Evolutionary conservation across 331 rosid species (phyloP), one percentile per base, ranked within the genome.

Genomic region (Dryas integrifolia): DNA sequence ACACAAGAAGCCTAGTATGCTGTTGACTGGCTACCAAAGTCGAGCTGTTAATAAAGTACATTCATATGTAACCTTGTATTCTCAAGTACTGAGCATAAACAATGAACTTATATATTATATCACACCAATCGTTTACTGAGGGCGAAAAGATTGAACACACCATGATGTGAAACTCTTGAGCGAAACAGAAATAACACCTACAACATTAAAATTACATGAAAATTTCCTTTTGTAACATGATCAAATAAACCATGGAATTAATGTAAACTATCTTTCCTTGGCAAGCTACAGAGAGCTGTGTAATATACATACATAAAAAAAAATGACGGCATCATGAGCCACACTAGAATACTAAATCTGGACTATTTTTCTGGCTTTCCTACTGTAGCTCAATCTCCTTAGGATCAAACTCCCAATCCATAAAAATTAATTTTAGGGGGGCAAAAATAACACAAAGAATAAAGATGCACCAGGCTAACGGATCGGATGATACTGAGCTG

Each of bases 401-500:
- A 46, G 75, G 65, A 79, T 76, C 78, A 53, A 76, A 76, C 82
- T 74, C 79, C 69, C 59, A 76, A 58, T 74, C 74, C 72, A 65
- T 56, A 65, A 73, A 57, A 81, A 69, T 21, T 58, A 70, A 58
- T 39, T 7, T 43, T 58, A 44, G 38, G 14, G 61, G 81, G 72
- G 67, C 65, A 83, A 76, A 77, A 80, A 56, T 78, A 66, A 75
- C 65, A 56, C 51, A 69, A 50, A 51, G 75, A 79, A 80, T 75
- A 72, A 65, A 66, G 63, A 81, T 74, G 65, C 44, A 43, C 43
- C 48, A 53, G 9, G 69, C 82, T 84, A 95, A 58, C 86, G 88
- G 69, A 95, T 92, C 44, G 97, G 83, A 72, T 95, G 98, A 77
- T 95, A 86, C 72, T 88, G 98, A 15, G 92, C 97, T 46, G 99